Conservation (phyloP, 2,329 filamentous ascomycete genomes). For the Sarocladiaceae sp. region DNA sequence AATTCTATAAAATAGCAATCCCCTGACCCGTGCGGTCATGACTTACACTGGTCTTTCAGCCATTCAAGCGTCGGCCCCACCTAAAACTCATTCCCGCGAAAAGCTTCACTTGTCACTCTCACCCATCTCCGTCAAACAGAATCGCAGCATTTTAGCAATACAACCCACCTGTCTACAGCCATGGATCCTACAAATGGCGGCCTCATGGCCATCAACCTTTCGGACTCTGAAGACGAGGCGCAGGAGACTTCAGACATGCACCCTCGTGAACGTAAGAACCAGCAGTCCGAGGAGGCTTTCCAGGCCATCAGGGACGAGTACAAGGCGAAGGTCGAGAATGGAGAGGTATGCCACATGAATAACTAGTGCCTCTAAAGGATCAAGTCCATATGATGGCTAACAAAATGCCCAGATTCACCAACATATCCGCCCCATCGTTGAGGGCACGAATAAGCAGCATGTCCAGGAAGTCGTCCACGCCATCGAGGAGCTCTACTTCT, state of each 20-base stretch:
- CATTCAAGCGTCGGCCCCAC: too few relatives aligned
- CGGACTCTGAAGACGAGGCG: constrained; percentile 25
- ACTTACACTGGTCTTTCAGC: too few relatives aligned
- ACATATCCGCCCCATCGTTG: constrained; percentile 34
- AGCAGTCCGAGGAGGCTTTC: constrained; percentile 45
- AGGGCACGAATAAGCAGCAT: constrained; percentile 35
- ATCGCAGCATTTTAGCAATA: too few relatives aligned
- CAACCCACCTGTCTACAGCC: constrained; percentile 19
- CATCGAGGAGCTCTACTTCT: constrained; percentile 53
- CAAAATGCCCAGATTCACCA: constrained; percentile 33
- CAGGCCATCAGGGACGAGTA: constrained; percentile 39
- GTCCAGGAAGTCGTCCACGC: constrained; percentile 48
- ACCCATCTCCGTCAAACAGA: too few relatives aligned
- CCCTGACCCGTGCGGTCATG: too few relatives aligned
- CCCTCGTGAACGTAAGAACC: constrained; percentile 24
- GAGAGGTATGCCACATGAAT: constrained; percentile 37
- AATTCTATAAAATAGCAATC: too few relatives aligned
- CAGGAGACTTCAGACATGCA: constrained; percentile 14
- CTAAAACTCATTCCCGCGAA: too few relatives aligned
- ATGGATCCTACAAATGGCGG: constrained; percentile 28
- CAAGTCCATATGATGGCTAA: constrained; percentile 1
- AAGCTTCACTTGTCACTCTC: not conserved
- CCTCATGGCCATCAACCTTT: constrained; percentile 24
- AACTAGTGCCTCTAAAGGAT: not conserved
- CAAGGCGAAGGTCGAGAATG: constrained; percentile 45